Evolutionary conservation across 2,329 filamentous ascomycete species (phyloP).

Genomic region (Talaromyces amestolkiae): DNA sequence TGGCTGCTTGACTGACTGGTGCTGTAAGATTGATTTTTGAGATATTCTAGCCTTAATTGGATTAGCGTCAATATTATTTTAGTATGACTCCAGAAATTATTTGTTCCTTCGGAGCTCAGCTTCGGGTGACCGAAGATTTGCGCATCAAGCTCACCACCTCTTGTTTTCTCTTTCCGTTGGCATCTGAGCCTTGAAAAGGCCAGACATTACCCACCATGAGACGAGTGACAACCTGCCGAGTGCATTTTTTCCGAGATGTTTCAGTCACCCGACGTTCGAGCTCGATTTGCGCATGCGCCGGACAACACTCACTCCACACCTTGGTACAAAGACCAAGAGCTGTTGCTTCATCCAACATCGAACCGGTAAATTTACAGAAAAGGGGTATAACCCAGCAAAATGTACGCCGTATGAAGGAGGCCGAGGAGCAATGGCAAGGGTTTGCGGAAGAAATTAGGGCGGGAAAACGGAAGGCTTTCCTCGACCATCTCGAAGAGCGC

Average conservation of each 20-base stretch:
- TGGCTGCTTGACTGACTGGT: too few relatives aligned
- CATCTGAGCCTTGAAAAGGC: neutral
- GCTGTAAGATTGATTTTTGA: too few relatives aligned
- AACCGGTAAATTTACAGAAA: conserved; percentile 23
- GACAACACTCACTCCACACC: neutral
- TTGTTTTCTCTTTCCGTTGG: neutral
- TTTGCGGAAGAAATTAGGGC: conserved; percentile 44
- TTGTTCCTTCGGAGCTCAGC: neutral
- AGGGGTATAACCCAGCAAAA: conserved; percentile 41
- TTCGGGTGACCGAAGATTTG: neutral
- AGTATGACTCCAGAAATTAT: neutral
- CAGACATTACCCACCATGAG: neutral
- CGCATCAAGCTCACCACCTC: neutral
- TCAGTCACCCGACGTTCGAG: neutral
- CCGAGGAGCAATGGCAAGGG: conserved; percentile 39
- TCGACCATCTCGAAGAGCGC: conserved; percentile 46
- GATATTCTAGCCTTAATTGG: neutral
- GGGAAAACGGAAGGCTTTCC: conserved; percentile 45
- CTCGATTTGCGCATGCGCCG: conserved; percentile 7
- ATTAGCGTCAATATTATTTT: neutral
- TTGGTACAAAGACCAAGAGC: conserved; percentile 2
- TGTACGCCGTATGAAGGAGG: conserved; percentile 39
- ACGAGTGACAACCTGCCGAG: conserved; percentile 5
- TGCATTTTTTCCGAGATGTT: conserved; percentile 10
- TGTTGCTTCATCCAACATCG: conserved; percentile 1